A percentile compares a stretch with the other conserved stretches of the same genome.
phyloP scores from a whole-genome alignment of 805 yeast genomes.

The Candida hispaniensis region DNA sequence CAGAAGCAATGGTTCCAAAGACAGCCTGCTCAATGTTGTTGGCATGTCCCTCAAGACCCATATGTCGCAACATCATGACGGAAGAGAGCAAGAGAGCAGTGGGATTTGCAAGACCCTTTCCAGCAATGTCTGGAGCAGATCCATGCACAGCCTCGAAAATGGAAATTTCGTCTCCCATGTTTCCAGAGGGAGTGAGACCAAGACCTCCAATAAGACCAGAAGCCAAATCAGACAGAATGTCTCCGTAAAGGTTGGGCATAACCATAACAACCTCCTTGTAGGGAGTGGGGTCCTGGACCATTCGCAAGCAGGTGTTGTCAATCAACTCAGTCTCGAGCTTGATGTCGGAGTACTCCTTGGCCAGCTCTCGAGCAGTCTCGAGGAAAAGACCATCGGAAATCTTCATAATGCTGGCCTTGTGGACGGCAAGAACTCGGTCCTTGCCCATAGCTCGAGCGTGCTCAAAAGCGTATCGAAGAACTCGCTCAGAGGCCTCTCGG shows the following conservation, averaged over 20 bases:
- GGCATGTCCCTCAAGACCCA: conserved; percentile 78
- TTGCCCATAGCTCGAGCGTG: conserved; percentile 82
- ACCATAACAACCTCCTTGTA: conserved; percentile 89
- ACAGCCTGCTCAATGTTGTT: conserved; percentile 83
- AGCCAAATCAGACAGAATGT: conserved; percentile 94
- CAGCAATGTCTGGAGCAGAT: conserved; percentile 99
- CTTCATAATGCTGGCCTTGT: conserved; percentile 98
- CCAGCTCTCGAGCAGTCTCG: conserved; percentile 78
- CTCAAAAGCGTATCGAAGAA: conserved; percentile 93
- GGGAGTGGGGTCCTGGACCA: conserved; percentile 79
- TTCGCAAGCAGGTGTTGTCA: conserved; percentile 88
- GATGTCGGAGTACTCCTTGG: conserved; percentile 86
- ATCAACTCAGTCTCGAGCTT: conserved; percentile 74
- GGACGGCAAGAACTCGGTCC: conserved; percentile 86
- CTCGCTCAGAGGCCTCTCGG: conserved; percentile 91
- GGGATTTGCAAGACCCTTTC: conserved; percentile 98
- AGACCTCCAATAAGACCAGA: conserved; percentile 98
- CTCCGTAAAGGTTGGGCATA: conserved; percentile 99
- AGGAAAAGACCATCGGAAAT: conserved; percentile 96
- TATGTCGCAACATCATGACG: conserved; percentile 98
- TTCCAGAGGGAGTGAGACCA: conserved; percentile 98
- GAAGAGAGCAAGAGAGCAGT: conserved; percentile 93
- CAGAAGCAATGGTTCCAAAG: conserved; percentile 78
- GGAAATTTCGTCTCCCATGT: conserved; percentile 97
- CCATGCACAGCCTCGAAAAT: conserved; percentile 99